phyloP scores from a whole-genome alignment of 2,329 filamentous ascomycete genomes.

The Alternaria burnsii region DNA sequence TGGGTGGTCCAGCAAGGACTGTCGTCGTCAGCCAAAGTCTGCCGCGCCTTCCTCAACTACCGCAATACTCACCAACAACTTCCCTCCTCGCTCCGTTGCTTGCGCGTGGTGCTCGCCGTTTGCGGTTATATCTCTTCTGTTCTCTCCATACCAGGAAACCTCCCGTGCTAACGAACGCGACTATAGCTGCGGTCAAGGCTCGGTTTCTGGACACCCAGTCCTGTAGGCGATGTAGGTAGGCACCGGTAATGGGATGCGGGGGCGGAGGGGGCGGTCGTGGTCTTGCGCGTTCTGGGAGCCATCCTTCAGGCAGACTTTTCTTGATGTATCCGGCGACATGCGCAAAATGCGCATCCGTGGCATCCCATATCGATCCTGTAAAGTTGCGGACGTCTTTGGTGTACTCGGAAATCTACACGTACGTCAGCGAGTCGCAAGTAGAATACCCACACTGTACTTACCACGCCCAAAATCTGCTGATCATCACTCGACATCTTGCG shows the following conservation, averaged over 20 bases:
- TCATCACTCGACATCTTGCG: constrained; percentile 76
- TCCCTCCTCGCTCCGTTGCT: constrained; percentile 86
- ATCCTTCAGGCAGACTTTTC: constrained; percentile 71
- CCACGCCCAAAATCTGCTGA: constrained; percentile 79
- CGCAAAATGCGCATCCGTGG: constrained; percentile 83
- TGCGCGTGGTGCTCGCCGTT: constrained; percentile 79
- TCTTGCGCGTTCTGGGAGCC: constrained; percentile 75
- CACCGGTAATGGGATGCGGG: constrained; percentile 53
- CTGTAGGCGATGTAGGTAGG: constrained; percentile 66
- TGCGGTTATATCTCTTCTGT: constrained; percentile 66
- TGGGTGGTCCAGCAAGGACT: constrained; percentile 87
- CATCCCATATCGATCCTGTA: constrained; percentile 76
- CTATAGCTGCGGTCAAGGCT: constrained; percentile 73
- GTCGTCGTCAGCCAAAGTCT: constrained; percentile 44
- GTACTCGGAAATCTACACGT: constrained; percentile 63
- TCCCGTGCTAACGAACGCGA: constrained; percentile 74
- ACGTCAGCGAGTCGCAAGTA: constrained; percentile 17
- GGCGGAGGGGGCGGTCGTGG: constrained; percentile 62
- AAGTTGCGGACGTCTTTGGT: constrained; percentile 74
- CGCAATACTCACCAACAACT: constrained; percentile 65
- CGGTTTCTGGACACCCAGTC: constrained; percentile 79
- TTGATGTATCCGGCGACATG: constrained; percentile 74
- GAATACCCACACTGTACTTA: constrained; percentile 56
- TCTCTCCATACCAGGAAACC: constrained; percentile 66
- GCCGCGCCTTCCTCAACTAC: neutral